Percentiles rank a stretch among this genome's conserved stretches.
phyloP scores from a whole-genome alignment of 1,284 basidiomycete species.

The Microbotryum violaceum region DNA sequence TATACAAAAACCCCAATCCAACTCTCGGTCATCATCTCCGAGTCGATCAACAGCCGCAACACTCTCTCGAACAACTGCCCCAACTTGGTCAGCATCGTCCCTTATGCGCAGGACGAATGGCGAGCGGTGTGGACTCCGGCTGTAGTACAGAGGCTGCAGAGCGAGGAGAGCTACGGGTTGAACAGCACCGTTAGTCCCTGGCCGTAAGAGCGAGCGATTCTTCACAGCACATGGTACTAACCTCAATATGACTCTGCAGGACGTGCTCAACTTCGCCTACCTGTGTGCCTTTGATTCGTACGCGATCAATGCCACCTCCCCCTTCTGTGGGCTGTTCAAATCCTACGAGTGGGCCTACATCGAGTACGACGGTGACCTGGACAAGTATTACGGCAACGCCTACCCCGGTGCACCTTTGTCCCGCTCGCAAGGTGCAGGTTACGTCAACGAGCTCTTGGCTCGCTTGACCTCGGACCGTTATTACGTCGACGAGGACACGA shows the following conservation, averaged over 20 bases:
- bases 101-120: too few species aligned
- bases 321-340: too few species aligned
- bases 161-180: too few species aligned
- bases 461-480: constrained; percentile 53
- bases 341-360: constrained; percentile 4
- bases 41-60: not conserved
- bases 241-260: constrained; percentile 57
- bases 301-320: too few species aligned
- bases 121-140: too few species aligned
- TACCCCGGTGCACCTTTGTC: constrained; percentile 37
- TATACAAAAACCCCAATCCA: constrained; percentile 27
- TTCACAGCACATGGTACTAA: constrained; percentile 60
- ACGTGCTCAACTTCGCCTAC: constrained; percentile 57
- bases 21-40: not conserved
- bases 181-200: too few species aligned
- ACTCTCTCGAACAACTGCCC: too few species aligned
- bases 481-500: constrained; percentile 53
- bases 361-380: constrained; percentile 52
- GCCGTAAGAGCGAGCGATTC: constrained; percentile 32
- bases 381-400: constrained; percentile 58
- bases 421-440: constrained; percentile 50
- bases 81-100: too few species aligned
- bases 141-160: too few species aligned
- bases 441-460: constrained; percentile 72
- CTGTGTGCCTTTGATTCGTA: constrained; percentile 61